Evolutionary conservation across 495 filamentous ascomycete genomes (phyloP).

Genomic region (Hypoxylon rickii): DNA sequence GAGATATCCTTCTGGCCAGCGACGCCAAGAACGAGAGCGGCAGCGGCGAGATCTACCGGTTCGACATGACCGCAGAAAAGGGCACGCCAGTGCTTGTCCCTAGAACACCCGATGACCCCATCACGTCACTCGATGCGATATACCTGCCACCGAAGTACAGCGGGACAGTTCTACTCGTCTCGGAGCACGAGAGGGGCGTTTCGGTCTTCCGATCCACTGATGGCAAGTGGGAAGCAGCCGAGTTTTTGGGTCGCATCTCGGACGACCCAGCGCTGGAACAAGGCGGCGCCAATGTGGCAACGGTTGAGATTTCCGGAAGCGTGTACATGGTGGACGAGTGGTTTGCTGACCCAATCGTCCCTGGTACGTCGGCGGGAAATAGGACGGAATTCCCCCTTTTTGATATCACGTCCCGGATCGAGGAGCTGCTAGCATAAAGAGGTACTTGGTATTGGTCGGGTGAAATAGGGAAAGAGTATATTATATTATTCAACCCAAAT

Average conservation of each 20-base stretch:
- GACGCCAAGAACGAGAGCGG: conserved; percentile 28
- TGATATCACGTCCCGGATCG: conserved; percentile 36
- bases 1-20: conserved; percentile 37
- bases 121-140: conserved; percentile 38
- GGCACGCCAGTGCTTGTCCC: conserved; percentile 35
- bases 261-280: conserved; percentile 20
- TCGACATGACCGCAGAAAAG: conserved; percentile 32
- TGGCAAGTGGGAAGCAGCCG: conserved; percentile 40
- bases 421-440: conserved; percentile 32
- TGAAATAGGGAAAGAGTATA: too few relatives aligned
- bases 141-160: conserved; percentile 43
- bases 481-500: too few relatives aligned
- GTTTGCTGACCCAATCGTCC: conserved; percentile 33
- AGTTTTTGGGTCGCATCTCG: conserved; percentile 41
- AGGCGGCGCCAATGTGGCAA: conserved; percentile 24
- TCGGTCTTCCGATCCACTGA: conserved; percentile 43
- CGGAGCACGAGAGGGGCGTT: conserved; percentile 35
- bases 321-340: conserved; percentile 35
- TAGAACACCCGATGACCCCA: conserved; percentile 9
- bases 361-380: conserved; percentile 35
- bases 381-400: conserved; percentile 37
- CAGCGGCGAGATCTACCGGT: conserved; percentile 38
- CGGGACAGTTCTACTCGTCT: conserved; percentile 41
- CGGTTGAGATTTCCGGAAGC: conserved; percentile 37
- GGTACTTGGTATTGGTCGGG: not conserved